Conservation (phyloP, 345 rosid genomes). For the Reutealis trisperma region DNA sequence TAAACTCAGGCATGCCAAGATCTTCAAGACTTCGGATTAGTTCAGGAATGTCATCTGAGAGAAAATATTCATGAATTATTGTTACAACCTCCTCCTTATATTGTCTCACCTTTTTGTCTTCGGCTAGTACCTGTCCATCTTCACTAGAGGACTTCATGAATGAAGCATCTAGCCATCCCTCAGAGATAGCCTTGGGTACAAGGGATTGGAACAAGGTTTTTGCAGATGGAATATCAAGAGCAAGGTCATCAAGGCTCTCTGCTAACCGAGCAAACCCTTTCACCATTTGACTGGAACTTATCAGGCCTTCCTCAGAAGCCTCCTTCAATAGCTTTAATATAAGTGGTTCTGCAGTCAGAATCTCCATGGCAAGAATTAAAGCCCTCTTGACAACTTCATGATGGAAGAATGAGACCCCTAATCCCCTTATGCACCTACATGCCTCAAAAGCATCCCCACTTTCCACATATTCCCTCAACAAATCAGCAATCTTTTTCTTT, state of each 20-base stretch:
- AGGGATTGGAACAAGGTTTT: slow-evolving; percentile 59
- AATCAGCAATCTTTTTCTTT: slow-evolving; percentile 81
- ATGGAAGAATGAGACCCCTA: slow-evolving; percentile 91
- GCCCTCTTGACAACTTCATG: slow-evolving; percentile 99
- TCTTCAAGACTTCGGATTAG: slow-evolving; percentile 86
- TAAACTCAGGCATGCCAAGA: slow-evolving; percentile 66
- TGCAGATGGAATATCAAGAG: slow-evolving; percentile 90
- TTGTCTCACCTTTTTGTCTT: slow-evolving; percentile 53
- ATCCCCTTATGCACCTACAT: slow-evolving; percentile 91
- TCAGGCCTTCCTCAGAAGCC: slow-evolving; percentile 91
- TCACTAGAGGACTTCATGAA: slow-evolving; percentile 43
- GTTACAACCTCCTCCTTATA: slow-evolving; percentile 79
- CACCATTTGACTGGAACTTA: slow-evolving; percentile 93
- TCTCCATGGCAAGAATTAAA: slow-evolving; percentile 87
- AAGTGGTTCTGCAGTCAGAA: slow-evolving; percentile 58
- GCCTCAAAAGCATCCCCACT: slow-evolving; percentile 89
- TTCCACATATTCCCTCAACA: slow-evolving; percentile 84
- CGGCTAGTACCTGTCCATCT: slow-evolving; percentile 41
- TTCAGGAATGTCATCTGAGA: slow-evolving; percentile 97
- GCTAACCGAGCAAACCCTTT: slow-evolving; percentile 84
- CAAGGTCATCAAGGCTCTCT: slow-evolving; percentile 95
- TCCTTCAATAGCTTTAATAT: slow-evolving; percentile 76
- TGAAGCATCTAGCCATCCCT: slow-evolving; percentile 89
- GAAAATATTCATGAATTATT: slow-evolving; percentile 93
- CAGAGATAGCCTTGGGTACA: slow-evolving; percentile 68